Evolutionary conservation across 495 filamentous ascomycete genomes (phyloP).

Genomic region (Xylaria bambusicola): DNA sequence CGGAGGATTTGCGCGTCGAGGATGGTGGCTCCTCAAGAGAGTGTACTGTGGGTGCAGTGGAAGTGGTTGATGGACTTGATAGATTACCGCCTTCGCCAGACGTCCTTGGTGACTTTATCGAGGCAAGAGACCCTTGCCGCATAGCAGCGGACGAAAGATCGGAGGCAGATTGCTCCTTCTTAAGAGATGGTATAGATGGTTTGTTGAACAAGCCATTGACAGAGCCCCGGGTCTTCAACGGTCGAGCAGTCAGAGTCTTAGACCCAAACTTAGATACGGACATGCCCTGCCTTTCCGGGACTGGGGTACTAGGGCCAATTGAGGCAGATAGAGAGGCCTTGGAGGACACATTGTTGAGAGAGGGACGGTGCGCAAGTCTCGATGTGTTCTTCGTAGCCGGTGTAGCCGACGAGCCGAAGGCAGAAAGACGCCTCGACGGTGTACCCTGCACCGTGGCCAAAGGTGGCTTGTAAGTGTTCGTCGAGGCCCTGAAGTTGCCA

Average conservation of each 20-base stretch:
- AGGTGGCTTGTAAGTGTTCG: slow-evolving; percentile 36
- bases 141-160: slow-evolving; percentile 25
- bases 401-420: slow-evolving; percentile 25
- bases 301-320: slow-evolving; percentile 38
- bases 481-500: slow-evolving; percentile 35
- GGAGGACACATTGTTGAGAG: slow-evolving; percentile 26
- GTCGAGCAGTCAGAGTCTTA: slow-evolving; percentile 52
- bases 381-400: slow-evolving; percentile 2
- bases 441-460: slow-evolving; percentile 41
- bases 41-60: slow-evolving; percentile 42
- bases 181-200: slow-evolving; percentile 46
- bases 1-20: slow-evolving; percentile 65
- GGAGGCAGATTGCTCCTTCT: slow-evolving; percentile 35
- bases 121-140: slow-evolving; percentile 43
- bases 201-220: slow-evolving; percentile 57
- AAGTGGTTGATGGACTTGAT: slow-evolving; percentile 39
- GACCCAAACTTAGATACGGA: slow-evolving; percentile 44
- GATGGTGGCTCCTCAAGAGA: slow-evolving; percentile 36
- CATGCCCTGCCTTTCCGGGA: slow-evolving; percentile 40
- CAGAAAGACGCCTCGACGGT: slow-evolving; percentile 27
- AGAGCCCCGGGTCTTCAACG: slow-evolving; percentile 57
- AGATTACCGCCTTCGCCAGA: slow-evolving; percentile 47
- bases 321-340: slow-evolving; percentile 28
- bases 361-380: slow-evolving; percentile 11
- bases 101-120: slow-evolving; percentile 50